Evolutionary conservation across 768 basidiomycete species (phyloP), one percentile per base, ranked within the genome.

Genomic region (Lentinula lateritia): DNA sequence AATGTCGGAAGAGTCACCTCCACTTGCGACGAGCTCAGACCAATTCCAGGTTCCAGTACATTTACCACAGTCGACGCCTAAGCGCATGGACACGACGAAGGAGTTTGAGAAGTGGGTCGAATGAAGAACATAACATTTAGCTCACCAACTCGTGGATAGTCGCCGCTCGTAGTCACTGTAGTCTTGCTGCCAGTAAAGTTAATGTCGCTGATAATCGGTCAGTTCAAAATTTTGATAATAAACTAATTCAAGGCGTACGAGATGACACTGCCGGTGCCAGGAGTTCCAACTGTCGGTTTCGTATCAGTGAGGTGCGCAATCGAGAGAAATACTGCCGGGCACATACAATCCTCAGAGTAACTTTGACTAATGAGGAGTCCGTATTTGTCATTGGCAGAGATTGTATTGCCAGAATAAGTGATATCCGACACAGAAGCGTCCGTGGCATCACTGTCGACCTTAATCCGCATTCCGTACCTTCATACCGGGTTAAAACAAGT

Each of bases 331-430:
- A 38, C 13, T 2, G 16, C 20, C 28, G 3, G 28, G 16, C 18
- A 53, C 64, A 10, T 59, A 71, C 73, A 56, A 28, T 54, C 61
- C 56, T 46, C 61, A 56, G 52, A 48, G 41, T 61, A 61, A 35
- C 52, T 61, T 66, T 79, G 76, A 63, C 78, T 74, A 38, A 83
- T 78, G 61, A 83, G 41, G 0, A 82, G 65, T 39, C 80, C 82
- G 52, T 74, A 82, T 8, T 66, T 16, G 0, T 65, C 66, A n/a
- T 74, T 66, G 18, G 73, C 73, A 3, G 60, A 71, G 8, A 72
- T 76, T n/a, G 70, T 74, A 66, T 83, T 82, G 35, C 68, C 73
- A 3, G 60, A 63, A 63, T 73, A 80, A 16, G 69, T 72, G 12
- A 80, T 63, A 60, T 72, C 71, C 0, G 68, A 45, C 2, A 81